Base-by-base conservation (phyloP, 352 stramenopile species). In the Phytophthora chlamydospora region DNA sequence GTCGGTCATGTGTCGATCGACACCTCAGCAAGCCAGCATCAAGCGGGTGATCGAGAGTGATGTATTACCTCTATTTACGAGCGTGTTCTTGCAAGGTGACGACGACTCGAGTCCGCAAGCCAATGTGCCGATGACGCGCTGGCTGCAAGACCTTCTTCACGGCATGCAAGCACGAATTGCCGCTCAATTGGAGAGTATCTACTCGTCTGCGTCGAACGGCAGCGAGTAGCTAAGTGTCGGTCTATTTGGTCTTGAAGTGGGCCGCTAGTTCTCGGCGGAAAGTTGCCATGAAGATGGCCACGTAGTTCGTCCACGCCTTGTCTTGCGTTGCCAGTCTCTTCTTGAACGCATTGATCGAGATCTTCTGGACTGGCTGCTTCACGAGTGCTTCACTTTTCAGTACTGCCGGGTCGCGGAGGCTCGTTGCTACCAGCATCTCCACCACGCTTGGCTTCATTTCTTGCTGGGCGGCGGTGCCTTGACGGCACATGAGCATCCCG, bases 111-210 rank as follows among this genome's bases (percentile, higher is more conserved):
- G 72, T 6, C 54, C 50, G 21, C n/a, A 60, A 33, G 52, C 45
- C 10, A 31, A 55, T 33, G 64, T 89, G 40, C 77, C 44, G 2
- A 69, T 69, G 57, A 66, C 35, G 44, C 57, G 55, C 12, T 95
- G 83, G 86, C 43, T 95, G 32, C 71, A 82, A 50, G 71, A 76
- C 4, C 39, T 95, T 40, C 61, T 95, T 27, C 58, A 78, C 16
- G 77, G 87, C 24, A 92, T 95, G 83, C 83, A 93, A 72, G 58
- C 57, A 24, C 80, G 74, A 47, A 87, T 95, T 43, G 68, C 84
- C 34, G 64, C 59, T 55, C 83, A 93, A 55, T 73, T 94, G 21
- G 57, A 71, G 39, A 62, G 42, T 12, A 64, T 81, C n/a, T 83
- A 72, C 42, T 54, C 63, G 11, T 42, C 48, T 50, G 21, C 55